These are phyloP conservation scores for Butyriboletus loyo DNA, from an alignment of 768 basidiomycete species.

Conservation along the genomic window DNA sequence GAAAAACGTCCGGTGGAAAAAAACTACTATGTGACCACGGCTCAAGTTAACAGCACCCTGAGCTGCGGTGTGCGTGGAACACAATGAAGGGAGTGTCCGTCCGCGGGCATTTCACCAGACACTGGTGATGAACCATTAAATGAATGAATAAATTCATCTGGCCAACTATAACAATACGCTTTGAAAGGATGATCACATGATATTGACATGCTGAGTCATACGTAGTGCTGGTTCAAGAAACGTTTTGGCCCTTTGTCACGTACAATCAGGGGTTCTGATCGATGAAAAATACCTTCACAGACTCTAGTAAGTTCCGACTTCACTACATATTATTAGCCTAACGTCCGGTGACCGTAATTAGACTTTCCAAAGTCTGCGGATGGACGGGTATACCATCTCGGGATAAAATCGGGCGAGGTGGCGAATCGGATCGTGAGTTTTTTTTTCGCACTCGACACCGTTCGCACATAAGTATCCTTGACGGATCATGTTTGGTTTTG, in stretches of 20 bases:
- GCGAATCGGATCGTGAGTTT: constrained; percentile 70
- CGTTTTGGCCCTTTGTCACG: not conserved
- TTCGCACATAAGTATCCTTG: not conserved
- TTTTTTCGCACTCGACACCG: not conserved
- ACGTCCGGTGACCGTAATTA: constrained; percentile 24
- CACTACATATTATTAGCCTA: not conserved
- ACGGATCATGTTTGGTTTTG: constrained; percentile 1
- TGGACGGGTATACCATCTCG: constrained; percentile 77
- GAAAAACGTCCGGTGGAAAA: not conserved
- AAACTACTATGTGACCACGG: not conserved
- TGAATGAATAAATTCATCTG: no score
- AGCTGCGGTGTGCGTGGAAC: not conserved
- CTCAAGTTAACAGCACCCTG: not conserved
- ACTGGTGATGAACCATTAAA: no score
- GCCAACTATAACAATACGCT: no score
- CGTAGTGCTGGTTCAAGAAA: not conserved
- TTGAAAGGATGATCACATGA: not conserved
- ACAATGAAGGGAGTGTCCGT: not conserved
- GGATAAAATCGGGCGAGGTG: constrained; percentile 70
- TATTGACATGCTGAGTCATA: constrained; percentile 11
- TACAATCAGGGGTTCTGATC: constrained; percentile 1
- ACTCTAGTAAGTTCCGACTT: constrained; percentile 56
- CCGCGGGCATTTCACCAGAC: not conserved
- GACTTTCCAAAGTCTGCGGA: constrained; percentile 77
- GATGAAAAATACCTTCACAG: constrained; percentile 62